Conservation (phyloP, 768 basidiomycete genomes). For the Strobilomyces echinocephalus region DNA sequence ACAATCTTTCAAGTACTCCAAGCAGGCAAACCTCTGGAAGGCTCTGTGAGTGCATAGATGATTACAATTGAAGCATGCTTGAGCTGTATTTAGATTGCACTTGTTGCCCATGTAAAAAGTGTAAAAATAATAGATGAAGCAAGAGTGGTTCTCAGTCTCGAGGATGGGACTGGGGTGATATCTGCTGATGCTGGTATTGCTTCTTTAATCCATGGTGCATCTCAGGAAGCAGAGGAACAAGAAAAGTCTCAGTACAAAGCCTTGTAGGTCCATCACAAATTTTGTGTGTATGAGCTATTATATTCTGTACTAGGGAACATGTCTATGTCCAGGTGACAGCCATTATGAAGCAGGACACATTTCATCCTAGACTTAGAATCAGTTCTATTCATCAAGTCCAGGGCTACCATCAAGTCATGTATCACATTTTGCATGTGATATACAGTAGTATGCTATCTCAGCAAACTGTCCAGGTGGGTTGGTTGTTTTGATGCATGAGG, state of each 20-base stretch:
- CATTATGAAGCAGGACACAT: not conserved
- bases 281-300: not conserved
- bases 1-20: slow-evolving; percentile 50
- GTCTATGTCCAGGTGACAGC: slow-evolving; percentile 18
- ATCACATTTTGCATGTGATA: slow-evolving; percentile 25
- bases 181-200: not conserved
- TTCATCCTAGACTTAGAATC: slow-evolving; percentile 9
- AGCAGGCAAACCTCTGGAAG: slow-evolving; percentile 43
- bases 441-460: slow-evolving; percentile 6
- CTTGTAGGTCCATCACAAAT: slow-evolving; percentile 14
- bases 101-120: slow-evolving; percentile 43
- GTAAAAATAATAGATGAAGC: slow-evolving; percentile 10
- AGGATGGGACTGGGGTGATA: slow-evolving; percentile 37
- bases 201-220: not conserved
- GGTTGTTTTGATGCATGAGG: not conserved
- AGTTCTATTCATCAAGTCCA: slow-evolving; percentile 10
- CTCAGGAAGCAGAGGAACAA: slow-evolving; percentile 5
- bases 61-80: slow-evolving; percentile 22
- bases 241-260: slow-evolving; percentile 3
- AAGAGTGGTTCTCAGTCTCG: slow-evolving; percentile 20
- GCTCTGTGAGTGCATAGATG: slow-evolving; percentile 20
- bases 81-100: slow-evolving; percentile 33
- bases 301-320: slow-evolving; percentile 12
- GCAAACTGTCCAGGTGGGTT: slow-evolving; percentile 8
- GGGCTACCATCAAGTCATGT: slow-evolving; percentile 25